Evolutionary conservation across 768 basidiomycete genomes (phyloP), one percentile per base, ranked within the genome.

Genomic region (Lenzites betulinus): DNA sequence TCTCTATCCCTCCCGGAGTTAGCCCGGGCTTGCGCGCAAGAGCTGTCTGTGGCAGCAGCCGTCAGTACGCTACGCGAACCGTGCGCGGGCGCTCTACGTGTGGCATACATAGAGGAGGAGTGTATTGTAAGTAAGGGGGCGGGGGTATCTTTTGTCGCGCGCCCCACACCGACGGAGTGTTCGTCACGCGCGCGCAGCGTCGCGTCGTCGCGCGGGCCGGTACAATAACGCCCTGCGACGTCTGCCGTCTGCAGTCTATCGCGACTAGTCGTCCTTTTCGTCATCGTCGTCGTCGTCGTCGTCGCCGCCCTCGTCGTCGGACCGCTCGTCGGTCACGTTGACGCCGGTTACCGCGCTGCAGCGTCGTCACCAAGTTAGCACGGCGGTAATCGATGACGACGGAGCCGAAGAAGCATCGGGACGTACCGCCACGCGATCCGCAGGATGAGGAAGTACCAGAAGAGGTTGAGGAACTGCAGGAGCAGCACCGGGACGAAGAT

Each of bases 361-460:
- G 38, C 35, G 47, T 41, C 35, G 47, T 41, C 16, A 16, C 5
- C 5, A 13, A 49, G 47, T 18, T 20, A 49, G 46, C n/a, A 13
- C n/a, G 13, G 7, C 11, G 30, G 6, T 33, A 4, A n/a, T n/a
- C 6, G 30, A 33, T 11, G 11, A 33, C 30, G 16, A 36, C 15
- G n/a, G 13, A 33, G 36, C 41, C 42, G 11, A 22, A 16, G n/a
- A 39, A 22, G 18, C 12, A 11, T 39, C n/a, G 20, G 60, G 28
- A 77, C 86, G 44, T 63, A 93, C 92, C 90, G 81, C 50, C 81
- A 73, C 16, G 89, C 78, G 52, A 96, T 89, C 54, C 93, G 86
- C 71, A 83, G 74, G 72, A 98, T 94, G 26, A 94, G 78, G 75
- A 79, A 86, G 73, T 92, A 96, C 95, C 95, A 98, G 79, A 97